Conservation (phyloP, 768 basidiomycete species). For the Fomitopsis serialis region DNA sequence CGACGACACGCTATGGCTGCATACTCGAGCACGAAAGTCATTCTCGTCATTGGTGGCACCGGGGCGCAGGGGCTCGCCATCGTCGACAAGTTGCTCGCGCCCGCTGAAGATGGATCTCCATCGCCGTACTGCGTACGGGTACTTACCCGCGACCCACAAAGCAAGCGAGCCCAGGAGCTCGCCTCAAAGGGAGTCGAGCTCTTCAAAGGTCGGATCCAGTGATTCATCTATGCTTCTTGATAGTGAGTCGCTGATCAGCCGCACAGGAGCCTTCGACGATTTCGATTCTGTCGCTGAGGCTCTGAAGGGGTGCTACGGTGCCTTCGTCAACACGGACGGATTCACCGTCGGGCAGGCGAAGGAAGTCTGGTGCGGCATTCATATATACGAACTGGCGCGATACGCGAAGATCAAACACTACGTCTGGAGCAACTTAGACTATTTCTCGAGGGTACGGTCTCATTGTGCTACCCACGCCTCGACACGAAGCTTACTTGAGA, state of each 20-base stretch:
- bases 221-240: neutral
- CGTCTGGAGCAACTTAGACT: constrained; percentile 38
- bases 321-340: constrained; percentile 31
- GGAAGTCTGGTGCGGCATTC: constrained; percentile 34
- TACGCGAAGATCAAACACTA: constrained; percentile 31
- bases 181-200: constrained; percentile 31
- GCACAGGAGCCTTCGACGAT: constrained; percentile 32
- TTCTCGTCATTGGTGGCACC: constrained; percentile 40
- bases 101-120: constrained; percentile 28
- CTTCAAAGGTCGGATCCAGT: constrained; percentile 22
- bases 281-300: constrained; percentile 25
- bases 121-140: constrained; percentile 39
- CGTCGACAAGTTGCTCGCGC: constrained; percentile 30
- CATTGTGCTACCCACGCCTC: constrained; percentile 1
- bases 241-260: too few relatives aligned
- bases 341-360: constrained; percentile 37
- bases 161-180: constrained; percentile 28
- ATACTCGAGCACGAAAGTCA: constrained; percentile 21
- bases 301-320: constrained; percentile 32
- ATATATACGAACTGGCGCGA: constrained; percentile 37
- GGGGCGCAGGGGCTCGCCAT: constrained; percentile 39
- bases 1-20: too few relatives aligned
- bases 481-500: too few relatives aligned
- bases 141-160: constrained; percentile 30
- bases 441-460: constrained; percentile 31